Conservation (phyloP, 176 grass and related monocot genomes). For the Ensete ventricosum region DNA sequence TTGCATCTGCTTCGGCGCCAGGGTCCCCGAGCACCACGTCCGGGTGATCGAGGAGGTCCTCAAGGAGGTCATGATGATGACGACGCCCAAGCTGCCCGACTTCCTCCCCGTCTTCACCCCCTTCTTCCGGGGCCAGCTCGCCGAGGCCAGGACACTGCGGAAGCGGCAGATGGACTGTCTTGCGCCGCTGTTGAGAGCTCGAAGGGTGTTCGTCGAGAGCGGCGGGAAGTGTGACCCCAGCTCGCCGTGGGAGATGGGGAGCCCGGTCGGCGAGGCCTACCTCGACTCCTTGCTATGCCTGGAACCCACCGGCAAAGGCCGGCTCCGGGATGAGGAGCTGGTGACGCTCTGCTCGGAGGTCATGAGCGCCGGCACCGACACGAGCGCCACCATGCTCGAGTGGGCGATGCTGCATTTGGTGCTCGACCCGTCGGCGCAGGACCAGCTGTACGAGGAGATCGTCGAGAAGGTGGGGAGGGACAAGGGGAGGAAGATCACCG, state of each 20-base stretch:
- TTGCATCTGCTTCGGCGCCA: slow-evolving; percentile 96
- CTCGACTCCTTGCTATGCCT: slow-evolving; percentile 84
- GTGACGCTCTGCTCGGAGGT: slow-evolving; percentile 98
- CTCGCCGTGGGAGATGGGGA: slow-evolving; percentile 56
- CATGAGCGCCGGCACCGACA: slow-evolving; percentile 94
- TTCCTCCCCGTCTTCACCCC: slow-evolving; percentile 75
- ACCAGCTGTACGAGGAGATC: slow-evolving; percentile 58
- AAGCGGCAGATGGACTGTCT: slow-evolving; percentile 67
- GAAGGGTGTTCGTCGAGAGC: slow-evolving; percentile 45
- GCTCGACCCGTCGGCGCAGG: slow-evolving; percentile 55
- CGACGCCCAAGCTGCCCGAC: slow-evolving; percentile 71
- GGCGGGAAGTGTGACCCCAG: slow-evolving; percentile 16
- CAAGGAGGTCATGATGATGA: slow-evolving; percentile 96
- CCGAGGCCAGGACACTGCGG: slow-evolving; percentile 38
- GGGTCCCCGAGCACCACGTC: slow-evolving; percentile 67
- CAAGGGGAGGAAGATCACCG: slow-evolving; percentile 51
- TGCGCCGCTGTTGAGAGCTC: slow-evolving; percentile 48
- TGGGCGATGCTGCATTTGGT: slow-evolving; percentile 91
- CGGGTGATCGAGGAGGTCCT: slow-evolving; percentile 79
- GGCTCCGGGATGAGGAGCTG: slow-evolving; percentile 73
- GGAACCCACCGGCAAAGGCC: slow-evolving; percentile 52
- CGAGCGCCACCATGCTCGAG: slow-evolving; percentile 76
- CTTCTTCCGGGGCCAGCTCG: slow-evolving; percentile 62
- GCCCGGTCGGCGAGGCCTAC: slow-evolving; percentile 75
- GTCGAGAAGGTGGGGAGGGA: slow-evolving; percentile 26